These are phyloP conservation scores for Amanita rubescens DNA, from an alignment of 768 basidiomycete genomes.

Conservation along the genomic window DNA sequence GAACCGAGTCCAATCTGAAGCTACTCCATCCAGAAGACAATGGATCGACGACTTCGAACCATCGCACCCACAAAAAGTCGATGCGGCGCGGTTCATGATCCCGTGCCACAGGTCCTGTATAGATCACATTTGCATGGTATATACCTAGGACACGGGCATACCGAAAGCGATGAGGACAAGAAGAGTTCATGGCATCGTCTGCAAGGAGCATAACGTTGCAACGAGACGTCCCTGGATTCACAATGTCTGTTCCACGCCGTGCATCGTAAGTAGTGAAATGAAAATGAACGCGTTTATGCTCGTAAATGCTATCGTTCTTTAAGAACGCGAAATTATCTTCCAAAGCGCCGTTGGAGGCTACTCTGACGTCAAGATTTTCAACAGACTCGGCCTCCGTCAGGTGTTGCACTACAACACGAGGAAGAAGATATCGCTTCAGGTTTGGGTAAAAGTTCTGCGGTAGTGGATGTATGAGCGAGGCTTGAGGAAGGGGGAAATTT, in stretches of 20 bases:
- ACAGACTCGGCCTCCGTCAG: neutral
- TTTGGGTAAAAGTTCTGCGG: constrained; percentile 16
- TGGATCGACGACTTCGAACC: constrained; percentile 13
- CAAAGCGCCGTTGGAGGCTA: neutral
- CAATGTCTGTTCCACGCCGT: constrained; percentile 25
- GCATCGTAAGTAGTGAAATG: constrained; percentile 39
- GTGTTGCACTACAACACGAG: constrained; percentile 12
- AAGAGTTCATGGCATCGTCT: constrained; percentile 5
- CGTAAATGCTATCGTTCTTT: constrained; percentile 14
- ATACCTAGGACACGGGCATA: constrained; percentile 23
- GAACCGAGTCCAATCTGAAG: constrained; percentile 20
- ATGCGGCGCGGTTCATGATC: constrained; percentile 11
- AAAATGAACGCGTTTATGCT: constrained; percentile 23
- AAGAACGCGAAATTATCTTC: constrained; percentile 10
- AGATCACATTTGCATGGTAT: constrained; percentile 19
- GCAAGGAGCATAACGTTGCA: constrained; percentile 23
- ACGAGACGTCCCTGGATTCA: constrained; percentile 22
- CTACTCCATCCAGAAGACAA: constrained; percentile 14
- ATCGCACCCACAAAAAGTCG: constrained; percentile 25
- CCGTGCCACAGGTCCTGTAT: neutral
- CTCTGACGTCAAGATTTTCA: neutral
- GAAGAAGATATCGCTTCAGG: constrained; percentile 20
- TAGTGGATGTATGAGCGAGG: neutral
- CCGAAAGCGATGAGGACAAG: constrained; percentile 16
- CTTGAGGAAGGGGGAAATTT: neutral